A percentile compares a stretch with the other conserved stretches of the same genome.
Evolutionary conservation across 2,329 filamentous ascomycete genomes (phyloP).

Genomic region (Scedosporium apiospermum): DNA sequence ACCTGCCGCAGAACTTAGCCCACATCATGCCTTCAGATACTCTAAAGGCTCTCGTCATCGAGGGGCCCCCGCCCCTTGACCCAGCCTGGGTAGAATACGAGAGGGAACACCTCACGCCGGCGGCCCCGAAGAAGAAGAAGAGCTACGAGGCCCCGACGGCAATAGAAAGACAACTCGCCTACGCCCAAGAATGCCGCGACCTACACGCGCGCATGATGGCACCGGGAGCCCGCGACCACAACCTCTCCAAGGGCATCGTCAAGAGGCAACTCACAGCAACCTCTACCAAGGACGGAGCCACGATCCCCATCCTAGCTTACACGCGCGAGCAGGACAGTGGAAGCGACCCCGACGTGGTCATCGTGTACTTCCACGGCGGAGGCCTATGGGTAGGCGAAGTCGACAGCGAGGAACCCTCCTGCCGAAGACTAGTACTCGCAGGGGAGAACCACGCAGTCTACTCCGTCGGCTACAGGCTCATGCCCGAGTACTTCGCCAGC

Average conservation of each 20-base stretch:
- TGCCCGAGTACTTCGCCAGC: constrained; percentile 27
- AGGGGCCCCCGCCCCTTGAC: constrained; percentile 26
- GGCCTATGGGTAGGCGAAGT: constrained; percentile 36
- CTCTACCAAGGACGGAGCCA: constrained; percentile 22
- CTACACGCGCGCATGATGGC: constrained; percentile 25
- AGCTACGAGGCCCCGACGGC: constrained; percentile 17
- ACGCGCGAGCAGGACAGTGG: constrained; percentile 11
- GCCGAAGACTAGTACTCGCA: constrained; percentile 26
- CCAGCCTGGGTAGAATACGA: constrained; percentile 31
- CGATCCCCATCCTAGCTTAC: constrained; percentile 28
- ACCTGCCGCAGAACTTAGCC: not conserved
- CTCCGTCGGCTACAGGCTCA: constrained; percentile 36
- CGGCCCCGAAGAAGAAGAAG: constrained; percentile 15
- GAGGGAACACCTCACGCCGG: constrained; percentile 15
- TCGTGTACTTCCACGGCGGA: constrained; percentile 40
- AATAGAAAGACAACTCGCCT: constrained; percentile 26
- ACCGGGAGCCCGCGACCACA: constrained; percentile 23
- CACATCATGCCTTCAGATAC: not conserved
- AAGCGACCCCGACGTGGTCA: constrained; percentile 14
- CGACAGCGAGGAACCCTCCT: constrained; percentile 39
- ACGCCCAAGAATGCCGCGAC: constrained; percentile 29
- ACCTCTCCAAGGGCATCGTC: constrained; percentile 24
- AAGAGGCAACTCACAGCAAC: constrained; percentile 18
- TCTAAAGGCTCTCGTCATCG: constrained; percentile 17
- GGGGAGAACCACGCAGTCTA: constrained; percentile 22